Evolutionary conservation across 805 yeast genomes (phyloP).

Genomic region (Myxozyma melibiosi): DNA sequence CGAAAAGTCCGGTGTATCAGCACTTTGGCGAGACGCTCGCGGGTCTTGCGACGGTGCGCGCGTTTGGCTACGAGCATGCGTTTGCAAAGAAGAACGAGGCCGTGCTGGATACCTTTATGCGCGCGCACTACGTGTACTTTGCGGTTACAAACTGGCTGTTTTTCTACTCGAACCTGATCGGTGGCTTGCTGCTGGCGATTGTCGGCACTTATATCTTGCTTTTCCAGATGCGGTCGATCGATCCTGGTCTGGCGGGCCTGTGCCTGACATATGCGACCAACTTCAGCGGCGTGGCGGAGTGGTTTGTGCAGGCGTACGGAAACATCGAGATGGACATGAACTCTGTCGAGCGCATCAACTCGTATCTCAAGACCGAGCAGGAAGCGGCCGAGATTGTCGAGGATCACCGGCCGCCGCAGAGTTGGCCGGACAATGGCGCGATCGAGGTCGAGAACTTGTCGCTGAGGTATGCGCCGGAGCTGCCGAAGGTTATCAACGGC

Average conservation of each 20-base stretch:
- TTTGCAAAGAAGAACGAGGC: conserved; percentile 77
- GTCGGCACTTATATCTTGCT: conserved; percentile 79
- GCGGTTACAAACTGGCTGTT: conserved; percentile 91
- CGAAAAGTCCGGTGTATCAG: conserved; percentile 93
- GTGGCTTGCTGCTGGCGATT: conserved; percentile 70
- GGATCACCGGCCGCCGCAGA: conserved; percentile 62
- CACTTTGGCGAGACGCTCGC: conserved; percentile 90
- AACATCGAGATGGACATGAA: conserved; percentile 94
- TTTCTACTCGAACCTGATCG: conserved; percentile 78
- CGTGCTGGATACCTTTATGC: conserved; percentile 77
- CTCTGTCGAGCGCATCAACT: conserved; percentile 90
- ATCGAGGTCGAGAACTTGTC: conserved; percentile 76
- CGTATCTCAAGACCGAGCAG: conserved; percentile 76
- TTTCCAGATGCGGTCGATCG: conserved; percentile 62
- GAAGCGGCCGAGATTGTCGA: conserved; percentile 73
- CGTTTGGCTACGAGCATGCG: conserved; percentile 86
- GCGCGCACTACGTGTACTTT: conserved; percentile 93
- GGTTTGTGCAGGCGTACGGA: conserved; percentile 90
- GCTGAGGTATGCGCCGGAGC: conserved; percentile 79
- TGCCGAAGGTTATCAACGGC: conserved; percentile 85
- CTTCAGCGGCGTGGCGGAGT: conserved; percentile 82
- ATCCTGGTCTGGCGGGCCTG: conserved; percentile 94
- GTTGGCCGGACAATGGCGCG: conserved; percentile 88
- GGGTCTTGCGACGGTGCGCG: conserved; percentile 93
- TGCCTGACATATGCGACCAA: conserved; percentile 88